Base-by-base conservation (phyloP, 257 asterid genomes). In the Gynochthodes officinalis region DNA sequence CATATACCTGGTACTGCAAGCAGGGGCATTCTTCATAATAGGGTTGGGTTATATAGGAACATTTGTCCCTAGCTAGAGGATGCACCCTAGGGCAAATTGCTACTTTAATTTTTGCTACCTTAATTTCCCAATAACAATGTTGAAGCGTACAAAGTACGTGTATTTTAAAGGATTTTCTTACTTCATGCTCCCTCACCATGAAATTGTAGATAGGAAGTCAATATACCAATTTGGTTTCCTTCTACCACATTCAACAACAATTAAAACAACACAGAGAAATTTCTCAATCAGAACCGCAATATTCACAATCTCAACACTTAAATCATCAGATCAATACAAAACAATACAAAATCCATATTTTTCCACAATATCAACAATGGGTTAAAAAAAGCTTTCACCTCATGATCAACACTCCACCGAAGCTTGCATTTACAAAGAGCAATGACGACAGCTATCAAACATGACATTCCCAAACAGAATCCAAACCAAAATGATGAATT, bases 31-130 rank as follows among this genome's bases (percentile, higher is more conserved):
- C 85, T 91, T 89, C 75, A 69, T 78, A 68, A 78, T 86, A 16
- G 97, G 96, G 71, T n/a, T 88, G 59, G 91, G 96, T 35, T 83
- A 82, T 33, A 76, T 88, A 55, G 91, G 96, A 73, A 91, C 96
- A 48, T 82, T 89, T 35, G 89, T 89, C 69, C 88, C 93, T 69
- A 90, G 72, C 70, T 89, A 57, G 39, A 72, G 23, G 75, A 55
- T 39, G 0, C 14, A 27, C 43, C 16, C 27, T 33, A n/a, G 18
- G 54, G 25, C 8, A 14, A 35, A 14, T 7, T 43, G 37, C 23
- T 21, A 16, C n/a, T 28, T 15, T n/a, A n/a, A n/a, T n/a, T n/a
- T n/a, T n/a, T n/a, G n/a, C n/a, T n/a, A n/a, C n/a, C n/a, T n/a
- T n/a, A n/a, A 54, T 48, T 37, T 14, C 6, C 37, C 2, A 43